Evolutionary conservation across 345 rosid species (phyloP).

Genomic region (Rubroshorea leprosula): DNA sequence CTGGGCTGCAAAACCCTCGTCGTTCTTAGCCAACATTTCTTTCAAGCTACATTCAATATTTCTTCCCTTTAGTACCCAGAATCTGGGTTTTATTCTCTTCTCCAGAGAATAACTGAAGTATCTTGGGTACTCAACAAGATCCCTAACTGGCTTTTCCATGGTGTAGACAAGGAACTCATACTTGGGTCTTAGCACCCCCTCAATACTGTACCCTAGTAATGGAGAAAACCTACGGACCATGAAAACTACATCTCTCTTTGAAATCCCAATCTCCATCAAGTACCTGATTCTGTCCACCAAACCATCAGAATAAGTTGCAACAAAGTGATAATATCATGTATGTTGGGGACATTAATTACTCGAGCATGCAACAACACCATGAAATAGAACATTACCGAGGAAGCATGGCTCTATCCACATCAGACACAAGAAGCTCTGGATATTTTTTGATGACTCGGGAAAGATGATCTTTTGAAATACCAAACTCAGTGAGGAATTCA

Average conservation of each 20-base stretch:
- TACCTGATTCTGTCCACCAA: constrained; percentile 54
- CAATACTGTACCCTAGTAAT: constrained; percentile 74
- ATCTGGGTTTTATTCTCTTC: constrained; percentile 81
- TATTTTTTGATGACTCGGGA: constrained; percentile 73
- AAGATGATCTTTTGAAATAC: constrained; percentile 49
- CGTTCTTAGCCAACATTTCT: constrained; percentile 75
- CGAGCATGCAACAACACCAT: too few species aligned
- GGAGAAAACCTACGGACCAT: constrained; percentile 87
- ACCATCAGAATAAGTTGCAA: constrained; percentile 4
- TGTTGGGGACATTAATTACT: too few species aligned
- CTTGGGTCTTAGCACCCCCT: constrained; percentile 70
- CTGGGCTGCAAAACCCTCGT: constrained; percentile 72
- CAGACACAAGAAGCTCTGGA: constrained; percentile 74
- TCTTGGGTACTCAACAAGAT: constrained; percentile 68
- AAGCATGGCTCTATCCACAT: constrained; percentile 47
- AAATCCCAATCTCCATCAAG: constrained; percentile 58
- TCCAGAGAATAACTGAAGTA: constrained; percentile 87
- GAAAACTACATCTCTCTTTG: constrained; percentile 53
- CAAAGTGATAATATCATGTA: too few species aligned
- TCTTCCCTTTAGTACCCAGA: constrained; percentile 55
- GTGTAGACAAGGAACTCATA: constrained; percentile 54
- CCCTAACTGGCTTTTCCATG: constrained; percentile 59
- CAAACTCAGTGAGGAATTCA: constrained; percentile 47
- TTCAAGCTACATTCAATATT: constrained; percentile 58
- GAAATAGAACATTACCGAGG: constrained; percentile 55